Percentiles rank a stretch among this genome's conserved stretches.
phyloP scores from a whole-genome alignment of 2,329 filamentous ascomycete species.

The Trichophyton schoenleinii region DNA sequence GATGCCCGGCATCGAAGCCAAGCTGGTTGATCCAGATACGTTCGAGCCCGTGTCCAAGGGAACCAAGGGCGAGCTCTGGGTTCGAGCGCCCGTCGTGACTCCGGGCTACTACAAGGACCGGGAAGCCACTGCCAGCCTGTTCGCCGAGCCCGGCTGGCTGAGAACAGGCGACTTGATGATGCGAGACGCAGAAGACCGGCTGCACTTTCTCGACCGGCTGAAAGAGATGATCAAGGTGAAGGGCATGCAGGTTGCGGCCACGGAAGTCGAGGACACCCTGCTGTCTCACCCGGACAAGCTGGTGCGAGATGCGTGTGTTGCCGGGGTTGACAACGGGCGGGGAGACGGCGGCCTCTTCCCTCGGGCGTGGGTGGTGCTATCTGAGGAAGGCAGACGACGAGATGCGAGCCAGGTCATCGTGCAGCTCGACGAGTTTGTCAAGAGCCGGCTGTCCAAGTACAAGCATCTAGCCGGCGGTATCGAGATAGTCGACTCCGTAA shows the following conservation, averaged over 20 bases:
- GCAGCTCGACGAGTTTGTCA: slow-evolving; percentile 10
- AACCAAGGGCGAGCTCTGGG: slow-evolving; percentile 33
- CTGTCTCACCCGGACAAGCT: slow-evolving; percentile 38
- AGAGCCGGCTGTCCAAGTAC: slow-evolving; percentile 9
- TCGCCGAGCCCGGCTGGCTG: slow-evolving; percentile 32
- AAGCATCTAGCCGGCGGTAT: slow-evolving; percentile 11
- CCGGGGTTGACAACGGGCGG: slow-evolving; percentile 10
- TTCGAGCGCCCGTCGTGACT: slow-evolving; percentile 35
- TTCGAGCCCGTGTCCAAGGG: slow-evolving; percentile 25
- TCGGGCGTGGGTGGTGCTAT: slow-evolving; percentile 10
- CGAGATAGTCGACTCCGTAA: slow-evolving; percentile 10
- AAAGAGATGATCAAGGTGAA: slow-evolving; percentile 61
- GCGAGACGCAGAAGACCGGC: slow-evolving; percentile 22
- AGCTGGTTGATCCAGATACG: slow-evolving; percentile 29
- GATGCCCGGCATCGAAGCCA: slow-evolving; percentile 30
- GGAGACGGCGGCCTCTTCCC: slow-evolving; percentile 10
- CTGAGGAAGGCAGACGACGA: slow-evolving; percentile 5
- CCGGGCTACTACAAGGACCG: slow-evolving; percentile 32
- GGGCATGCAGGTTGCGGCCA: slow-evolving; percentile 46
- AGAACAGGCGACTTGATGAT: slow-evolving; percentile 31
- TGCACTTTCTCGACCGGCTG: slow-evolving; percentile 47
- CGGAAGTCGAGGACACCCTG: slow-evolving; percentile 51
- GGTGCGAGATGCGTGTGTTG: slow-evolving; percentile 10
- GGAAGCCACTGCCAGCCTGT: slow-evolving; percentile 27
- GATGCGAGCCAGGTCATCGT: not conserved